phyloP scores from a whole-genome alignment of 805 yeast species.

The Clavispora fructus region DNA sequence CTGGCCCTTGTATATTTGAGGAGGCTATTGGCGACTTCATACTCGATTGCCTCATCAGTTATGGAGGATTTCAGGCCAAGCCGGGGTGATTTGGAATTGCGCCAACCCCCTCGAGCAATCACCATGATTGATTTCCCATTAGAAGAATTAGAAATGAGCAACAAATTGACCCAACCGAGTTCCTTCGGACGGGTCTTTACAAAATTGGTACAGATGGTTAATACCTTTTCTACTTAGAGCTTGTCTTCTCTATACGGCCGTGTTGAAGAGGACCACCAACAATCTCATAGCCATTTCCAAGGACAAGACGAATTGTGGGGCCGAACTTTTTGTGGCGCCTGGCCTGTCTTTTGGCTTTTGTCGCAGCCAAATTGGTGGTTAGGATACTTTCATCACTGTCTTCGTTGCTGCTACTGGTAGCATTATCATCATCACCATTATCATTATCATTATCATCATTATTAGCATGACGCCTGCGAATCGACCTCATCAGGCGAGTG shows the following conservation, averaged over 20 bases:
- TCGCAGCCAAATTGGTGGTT: constrained; percentile 5
- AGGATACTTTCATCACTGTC: constrained; percentile 12
- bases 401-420: not conserved
- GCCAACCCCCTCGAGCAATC: constrained; percentile 22
- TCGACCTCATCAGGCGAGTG: not conserved
- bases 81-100: constrained; percentile 28
- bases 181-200: constrained; percentile 11
- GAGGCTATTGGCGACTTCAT: constrained; percentile 15
- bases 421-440: constrained; percentile 22
- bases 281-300: constrained; percentile 12
- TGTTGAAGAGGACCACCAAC: constrained; percentile 1
- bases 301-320: constrained; percentile 5
- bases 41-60: constrained; percentile 17
- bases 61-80: constrained; percentile 25
- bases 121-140: constrained; percentile 9
- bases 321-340: constrained; percentile 12
- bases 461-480: not conserved
- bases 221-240: constrained; percentile 4
- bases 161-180: constrained; percentile 7
- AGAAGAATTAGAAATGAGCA: constrained; percentile 6
- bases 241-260: constrained; percentile 3
- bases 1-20: constrained; percentile 16
- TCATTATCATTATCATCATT: constrained; percentile 13
- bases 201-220: constrained; percentile 9
- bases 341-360: constrained; percentile 13